Evolutionary conservation across 768 basidiomycete species (phyloP), one percentile per base, ranked within the genome.

Genomic region (Tricholoma furcatifolium): DNA sequence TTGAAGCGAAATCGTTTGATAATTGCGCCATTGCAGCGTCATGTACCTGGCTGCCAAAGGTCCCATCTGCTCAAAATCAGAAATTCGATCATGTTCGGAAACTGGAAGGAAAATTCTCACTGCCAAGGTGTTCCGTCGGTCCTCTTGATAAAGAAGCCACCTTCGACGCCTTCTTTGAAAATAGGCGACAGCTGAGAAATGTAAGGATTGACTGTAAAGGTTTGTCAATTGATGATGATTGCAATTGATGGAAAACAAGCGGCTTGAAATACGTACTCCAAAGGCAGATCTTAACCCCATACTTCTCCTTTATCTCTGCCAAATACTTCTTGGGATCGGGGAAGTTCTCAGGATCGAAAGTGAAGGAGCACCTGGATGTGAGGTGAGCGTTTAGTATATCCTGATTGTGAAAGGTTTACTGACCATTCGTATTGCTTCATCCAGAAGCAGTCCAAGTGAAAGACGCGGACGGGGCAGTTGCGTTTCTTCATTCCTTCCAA

Each of bases 391-490:
- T 17, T 15, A 15, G 20, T 35, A 24, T 21, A 9, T 17, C 12
- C 43, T 15, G 32, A n/a, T 38, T 18, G 38, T 18, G 30, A 30
- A 30, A 10, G 3, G 59, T 58, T 68, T 43, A 17, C 43, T 21
- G 48, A 79, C 83, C 83, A 85, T 67, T 85, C 81, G 60, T 85
- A 84, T 65, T 81, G 80, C 60, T 83, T 83, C 83, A 84, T 85
- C 83, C 83, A 85, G 65, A 87, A 90, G 62, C 86, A 89, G 62
- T 89, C 87, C 36, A 89, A 63, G 59, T 91, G 87, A 71, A 89
- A 85, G 2, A 88, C 86, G 18, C 85, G 77, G 23, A 88, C 84
- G 15, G 74, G 74, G 56, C 84, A 83, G 50, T 78, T 69, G 31
- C 84, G 77, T 20, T 84, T 73, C 54, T 75, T 67, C 87, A 91